Evolutionary conservation across 495 filamentous ascomycete species (phyloP), one percentile per base, ranked within the genome.

Genomic region (Tuber aestivum): DNA sequence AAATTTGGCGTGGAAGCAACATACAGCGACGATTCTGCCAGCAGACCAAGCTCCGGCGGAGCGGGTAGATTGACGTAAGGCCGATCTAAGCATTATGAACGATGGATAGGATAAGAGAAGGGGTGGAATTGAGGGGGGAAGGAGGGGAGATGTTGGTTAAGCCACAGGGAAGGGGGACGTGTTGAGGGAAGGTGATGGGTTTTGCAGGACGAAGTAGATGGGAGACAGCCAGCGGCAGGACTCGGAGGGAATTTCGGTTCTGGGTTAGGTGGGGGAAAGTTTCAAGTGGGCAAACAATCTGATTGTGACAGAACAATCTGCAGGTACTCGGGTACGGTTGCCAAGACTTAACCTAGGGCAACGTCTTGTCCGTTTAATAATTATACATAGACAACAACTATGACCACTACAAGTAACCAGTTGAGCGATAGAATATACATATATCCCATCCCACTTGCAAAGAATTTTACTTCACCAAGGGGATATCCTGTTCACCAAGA

Each of bases 41-140:
- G 93, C 91, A 91, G 94, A 92, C 88, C 95, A 89, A 86, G 92
- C 94, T 87, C 93, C 93, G 86, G 95, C 92, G 87, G 92, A 91
- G 88, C 94, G 93, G 88, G 91, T 91, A 85, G 93, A 94, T 89
- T 95, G 94, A 87, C 94, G 90, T 87, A 97, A 89, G 89, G 94
- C 94, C 92, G 93, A 97, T 86, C 94, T 93, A 90, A 98, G 95
- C 95, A 99, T 97, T 86, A 81, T 90, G 86, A 85, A 82, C 83
- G 85, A 85, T 88, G 87, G 87, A 86, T 86, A 88, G 79, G 84
- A 85, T 83, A 81, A 83, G 84, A 84, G 84, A 79, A 77, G 74
- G 68, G 56, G 74, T 41, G 72, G 35, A 70, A 20, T 73, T 45
- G 71, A 74, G 44, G 78, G 80, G 77, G 79, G 72, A 72, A 75